Base-by-base conservation (phyloP, 2,329 filamentous ascomycete genomes). In the Lachnellula arida region DNA sequence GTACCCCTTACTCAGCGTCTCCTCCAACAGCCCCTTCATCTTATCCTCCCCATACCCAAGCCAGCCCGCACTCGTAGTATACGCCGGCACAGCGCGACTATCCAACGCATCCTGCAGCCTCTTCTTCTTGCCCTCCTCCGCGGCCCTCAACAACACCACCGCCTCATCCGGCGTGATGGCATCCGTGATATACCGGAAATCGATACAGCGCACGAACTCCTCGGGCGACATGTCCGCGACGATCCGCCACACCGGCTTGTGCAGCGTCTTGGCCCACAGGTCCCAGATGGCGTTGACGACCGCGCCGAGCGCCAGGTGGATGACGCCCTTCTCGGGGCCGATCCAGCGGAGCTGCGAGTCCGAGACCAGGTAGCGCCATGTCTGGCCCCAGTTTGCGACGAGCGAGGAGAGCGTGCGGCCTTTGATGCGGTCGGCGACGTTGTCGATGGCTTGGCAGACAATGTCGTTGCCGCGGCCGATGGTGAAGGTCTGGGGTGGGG, bases 231-330 rank as follows among this genome's bases (percentile, higher is more conserved):
- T 95, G 64, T 96, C 91, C 11, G 88, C 87, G 23, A 97, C 87
- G 60, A 97, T 87, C 57, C 85, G 82, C 92, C 91, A 96, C 14
- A 96, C 89, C 3, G 91, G 92, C 77, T 96, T 96, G 62, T 82
- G 80, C 37, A 94, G 81, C 2, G 81, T 81, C 76, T 95, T 96
- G 53, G 89, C 91, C 91, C 91, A 96, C n/a, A 96, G 82, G 72
- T 96, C 91, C 91, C 91, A 96, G 66, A 96, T 79, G 15, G 91
- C 91, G 71, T 96, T 96, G 65, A 95, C 89, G 15, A 96, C 87
- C 44, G 91, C 89, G 32, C 89, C 91, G 11, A 96, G 84, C 1
- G 91, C 91, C 7, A 97, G 87, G 73, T 96, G 91, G 65, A 95
- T 95, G 46, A 96, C 91, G 57, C 91, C 91, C 75, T 96, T 96